Base-by-base conservation (phyloP, 2,329 filamentous ascomycete genomes). In the Penicillium sp. region DNA sequence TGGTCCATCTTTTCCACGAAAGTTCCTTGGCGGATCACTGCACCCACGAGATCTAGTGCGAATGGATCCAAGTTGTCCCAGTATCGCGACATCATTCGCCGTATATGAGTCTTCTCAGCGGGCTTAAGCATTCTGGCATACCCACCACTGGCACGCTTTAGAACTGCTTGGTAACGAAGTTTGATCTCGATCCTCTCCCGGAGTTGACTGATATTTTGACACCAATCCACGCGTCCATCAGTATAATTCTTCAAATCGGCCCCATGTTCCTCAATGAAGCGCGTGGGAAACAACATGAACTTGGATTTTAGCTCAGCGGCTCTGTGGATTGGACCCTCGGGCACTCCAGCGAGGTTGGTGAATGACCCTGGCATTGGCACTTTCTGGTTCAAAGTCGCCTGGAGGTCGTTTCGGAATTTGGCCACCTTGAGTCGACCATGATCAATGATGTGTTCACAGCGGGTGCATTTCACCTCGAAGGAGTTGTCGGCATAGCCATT, bases 311-410 rank as follows among this genome's bases (percentile, higher is more conserved):
- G 8, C 6, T 11, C 4, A 24, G 21, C 42, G 10, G n/a, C 8
- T 4, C 6, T 13, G 0, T 14, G 22, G 10, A 3, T 13, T 13
- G 24, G 27, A 10, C 56, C 55, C 27, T 59, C 55, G 1, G 85
- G 82, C 11, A 75, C 69, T 0, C 88, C 89, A 1, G 74, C 68
- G 0, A 79, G 70, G 3, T 83, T 77, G 9, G 91, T 76, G 1
- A 90, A 68, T 0, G 88, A 89, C 1, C 89, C 88, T 0, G 86
- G 85, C 76, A 92, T 83, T 0, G 87, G 84, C 1, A 74, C 67
- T 9, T 77, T 62, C 2, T 77, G 57, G 3, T 71, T 54, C 1
- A 84, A 61, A 1, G 89, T 75, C 0, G 67, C 62, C 21, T 77
- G 67, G 6, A 81, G 69, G 60, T 91, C 87, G 13, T 68, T 71